Evolutionary conservation across 805 yeast species (phyloP).

Genomic region (Ogataea corticis): DNA sequence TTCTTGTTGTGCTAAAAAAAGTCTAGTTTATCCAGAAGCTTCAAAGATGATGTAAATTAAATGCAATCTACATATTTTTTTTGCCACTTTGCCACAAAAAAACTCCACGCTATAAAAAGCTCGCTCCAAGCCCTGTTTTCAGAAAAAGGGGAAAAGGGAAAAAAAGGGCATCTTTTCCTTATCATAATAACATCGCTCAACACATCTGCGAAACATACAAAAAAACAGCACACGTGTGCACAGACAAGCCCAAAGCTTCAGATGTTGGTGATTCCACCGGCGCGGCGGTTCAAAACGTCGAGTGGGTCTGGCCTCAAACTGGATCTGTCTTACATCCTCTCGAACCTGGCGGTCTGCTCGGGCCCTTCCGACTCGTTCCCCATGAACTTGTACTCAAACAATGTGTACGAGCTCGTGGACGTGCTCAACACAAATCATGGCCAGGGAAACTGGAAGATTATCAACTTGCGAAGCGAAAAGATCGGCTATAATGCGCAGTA

Average conservation of each 20-base stretch:
- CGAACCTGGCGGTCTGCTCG: conserved; percentile 69
- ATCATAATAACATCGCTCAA: neutral
- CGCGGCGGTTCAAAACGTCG: conserved; percentile 7
- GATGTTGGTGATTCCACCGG: conserved; percentile 5
- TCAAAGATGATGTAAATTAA: no score
- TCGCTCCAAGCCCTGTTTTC: conserved; percentile 2
- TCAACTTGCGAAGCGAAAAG: conserved; percentile 69
- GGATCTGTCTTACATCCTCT: conserved; percentile 69
- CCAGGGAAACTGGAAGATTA: conserved; percentile 61
- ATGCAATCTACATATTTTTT: neutral
- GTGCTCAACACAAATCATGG: conserved; percentile 51
- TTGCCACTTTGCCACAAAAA: conserved; percentile 5
- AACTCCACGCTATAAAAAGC: neutral
- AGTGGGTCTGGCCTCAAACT: conserved; percentile 25
- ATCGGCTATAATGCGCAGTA: conserved; percentile 34
- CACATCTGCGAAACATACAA: neutral
- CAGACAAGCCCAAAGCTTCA: neutral
- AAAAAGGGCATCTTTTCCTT: neutral
- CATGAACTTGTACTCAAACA: conserved; percentile 51
- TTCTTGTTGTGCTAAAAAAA: no score
- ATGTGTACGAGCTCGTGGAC: conserved; percentile 48
- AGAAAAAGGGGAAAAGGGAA: neutral
- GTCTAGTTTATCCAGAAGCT: no score
- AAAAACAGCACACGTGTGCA: neutral
- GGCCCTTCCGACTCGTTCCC: conserved; percentile 59